Evolutionary conservation across 2,329 filamentous ascomycete species (phyloP).

Genomic region (Xylariomycetidae sp.): DNA sequence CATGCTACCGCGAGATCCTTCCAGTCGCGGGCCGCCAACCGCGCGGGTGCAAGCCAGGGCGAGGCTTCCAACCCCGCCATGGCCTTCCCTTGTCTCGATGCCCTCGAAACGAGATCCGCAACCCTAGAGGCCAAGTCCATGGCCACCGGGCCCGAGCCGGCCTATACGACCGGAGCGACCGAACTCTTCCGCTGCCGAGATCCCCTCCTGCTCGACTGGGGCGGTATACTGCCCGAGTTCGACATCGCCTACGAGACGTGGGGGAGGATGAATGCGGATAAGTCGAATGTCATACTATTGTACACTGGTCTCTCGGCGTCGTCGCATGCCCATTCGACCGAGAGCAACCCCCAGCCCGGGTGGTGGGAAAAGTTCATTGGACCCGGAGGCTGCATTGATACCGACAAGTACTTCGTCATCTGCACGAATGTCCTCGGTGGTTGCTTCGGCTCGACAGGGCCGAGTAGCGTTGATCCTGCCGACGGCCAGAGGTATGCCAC

Average conservation of each 20-base stretch:
- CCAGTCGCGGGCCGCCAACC: constrained; percentile 20
- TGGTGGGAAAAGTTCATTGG: constrained; percentile 99
- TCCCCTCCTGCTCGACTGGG: constrained; percentile 86
- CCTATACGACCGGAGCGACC: constrained; percentile 87
- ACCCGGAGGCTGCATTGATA: constrained; percentile 78
- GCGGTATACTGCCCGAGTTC: constrained; percentile 83
- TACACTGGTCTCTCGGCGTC: constrained; percentile 96
- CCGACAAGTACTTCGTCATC: constrained; percentile 85
- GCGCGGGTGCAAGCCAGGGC: constrained; percentile 16
- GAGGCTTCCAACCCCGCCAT: constrained; percentile 75
- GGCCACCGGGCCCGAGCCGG: constrained; percentile 80
- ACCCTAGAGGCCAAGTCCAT: constrained; percentile 64
- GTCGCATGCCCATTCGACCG: constrained; percentile 92
- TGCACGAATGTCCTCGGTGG: constrained; percentile 97
- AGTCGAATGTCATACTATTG: constrained; percentile 83
- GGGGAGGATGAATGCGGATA: constrained; percentile 75
- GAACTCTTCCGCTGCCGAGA: constrained; percentile 69
- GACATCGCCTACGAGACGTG: constrained; percentile 91
- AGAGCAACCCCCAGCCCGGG: constrained; percentile 76
- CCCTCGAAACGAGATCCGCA: constrained; percentile 72
- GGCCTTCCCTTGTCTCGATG: constrained; percentile 86
- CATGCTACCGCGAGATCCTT: constrained; percentile 16
- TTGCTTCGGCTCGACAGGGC: constrained; percentile 93
- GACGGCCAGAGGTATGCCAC: constrained; percentile 89
- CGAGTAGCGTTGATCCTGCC: constrained; percentile 79